Percentiles rank a stretch among this genome's conserved stretches.
Evolutionary conservation across 2,329 filamentous ascomycete species (phyloP).

Genomic region (Penicillium rolfsii): DNA sequence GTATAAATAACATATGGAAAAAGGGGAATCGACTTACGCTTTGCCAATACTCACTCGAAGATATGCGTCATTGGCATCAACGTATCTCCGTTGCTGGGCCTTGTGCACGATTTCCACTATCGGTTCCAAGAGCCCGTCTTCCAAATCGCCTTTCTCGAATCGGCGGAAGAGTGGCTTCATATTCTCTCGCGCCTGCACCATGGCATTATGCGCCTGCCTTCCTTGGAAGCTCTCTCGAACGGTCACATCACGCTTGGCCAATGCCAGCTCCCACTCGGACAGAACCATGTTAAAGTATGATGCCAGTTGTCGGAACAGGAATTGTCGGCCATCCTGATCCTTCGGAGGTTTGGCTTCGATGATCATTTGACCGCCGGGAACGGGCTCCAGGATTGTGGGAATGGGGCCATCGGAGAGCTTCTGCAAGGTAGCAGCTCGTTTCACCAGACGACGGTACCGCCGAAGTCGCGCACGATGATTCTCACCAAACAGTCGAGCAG

Average conservation of each 20-base stretch:
- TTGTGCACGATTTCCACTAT: slow-evolving; percentile 90
- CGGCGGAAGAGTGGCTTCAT: slow-evolving; percentile 88
- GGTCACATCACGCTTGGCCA: slow-evolving; percentile 61
- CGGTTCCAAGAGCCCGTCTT: slow-evolving; percentile 76
- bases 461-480: slow-evolving; percentile 68
- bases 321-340: slow-evolving; percentile 67
- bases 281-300: slow-evolving; percentile 98
- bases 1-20: background rate
- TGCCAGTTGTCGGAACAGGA: slow-evolving; percentile 82
- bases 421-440: slow-evolving; percentile 43
- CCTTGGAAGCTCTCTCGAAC: slow-evolving; percentile 75
- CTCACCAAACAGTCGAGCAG: slow-evolving; percentile 79
- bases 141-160: slow-evolving; percentile 78
- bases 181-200: slow-evolving; percentile 84
- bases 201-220: slow-evolving; percentile 78
- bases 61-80: slow-evolving; percentile 96
- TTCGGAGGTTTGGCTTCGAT: slow-evolving; percentile 66
- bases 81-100: slow-evolving; percentile 87
- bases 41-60: slow-evolving; percentile 91
- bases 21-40: slow-evolving; percentile 54
- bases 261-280: slow-evolving; percentile 78
- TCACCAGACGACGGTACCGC: slow-evolving; percentile 68
- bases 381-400: slow-evolving; percentile 77
- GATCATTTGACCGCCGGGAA: slow-evolving; percentile 88
- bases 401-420: slow-evolving; percentile 74